Conservation (phyloP, 208 protist genomes). For the Blechomonas ayalai region DNA sequence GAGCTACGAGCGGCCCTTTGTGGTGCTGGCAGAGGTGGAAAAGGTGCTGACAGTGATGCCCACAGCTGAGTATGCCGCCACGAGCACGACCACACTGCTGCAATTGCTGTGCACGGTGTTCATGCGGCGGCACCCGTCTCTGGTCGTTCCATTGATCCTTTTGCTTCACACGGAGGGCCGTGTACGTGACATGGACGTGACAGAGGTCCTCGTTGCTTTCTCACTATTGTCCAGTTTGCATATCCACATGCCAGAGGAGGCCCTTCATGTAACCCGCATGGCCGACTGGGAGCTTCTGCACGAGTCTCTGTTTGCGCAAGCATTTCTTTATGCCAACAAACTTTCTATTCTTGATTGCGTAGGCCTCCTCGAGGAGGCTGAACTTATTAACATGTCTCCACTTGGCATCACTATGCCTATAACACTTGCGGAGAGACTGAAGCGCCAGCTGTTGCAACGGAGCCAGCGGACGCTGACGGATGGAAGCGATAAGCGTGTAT, state of each 20-base stretch:
- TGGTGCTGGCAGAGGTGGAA: constrained; percentile 40
- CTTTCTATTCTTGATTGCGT: constrained; percentile 34
- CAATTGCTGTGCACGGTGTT: constrained; percentile 18
- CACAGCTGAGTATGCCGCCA: constrained; percentile 5
- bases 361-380: constrained; percentile 33
- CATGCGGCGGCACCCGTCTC: not conserved
- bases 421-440: constrained; percentile 40
- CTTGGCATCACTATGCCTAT: constrained; percentile 25
- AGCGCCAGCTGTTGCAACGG: constrained; percentile 16
- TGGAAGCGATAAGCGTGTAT: not conserved
- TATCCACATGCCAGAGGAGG: constrained; percentile 3
- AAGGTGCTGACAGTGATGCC: constrained; percentile 11
- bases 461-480: not conserved
- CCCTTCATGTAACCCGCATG: not conserved
- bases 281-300: constrained; percentile 28
- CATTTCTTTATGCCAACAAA: constrained; percentile 20
- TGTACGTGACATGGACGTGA: constrained; percentile 4
- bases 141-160: not conserved
- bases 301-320: constrained; percentile 48
- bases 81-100: constrained; percentile 11
- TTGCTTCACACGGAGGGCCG: constrained; percentile 5
- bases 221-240: constrained; percentile 6
- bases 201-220: constrained; percentile 2
- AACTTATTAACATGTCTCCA: constrained; percentile 41
- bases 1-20: constrained; percentile 34